Evolutionary conservation across 176 grass and related monocot species (phyloP).

Genomic region (Rhynchospora tenuis): DNA sequence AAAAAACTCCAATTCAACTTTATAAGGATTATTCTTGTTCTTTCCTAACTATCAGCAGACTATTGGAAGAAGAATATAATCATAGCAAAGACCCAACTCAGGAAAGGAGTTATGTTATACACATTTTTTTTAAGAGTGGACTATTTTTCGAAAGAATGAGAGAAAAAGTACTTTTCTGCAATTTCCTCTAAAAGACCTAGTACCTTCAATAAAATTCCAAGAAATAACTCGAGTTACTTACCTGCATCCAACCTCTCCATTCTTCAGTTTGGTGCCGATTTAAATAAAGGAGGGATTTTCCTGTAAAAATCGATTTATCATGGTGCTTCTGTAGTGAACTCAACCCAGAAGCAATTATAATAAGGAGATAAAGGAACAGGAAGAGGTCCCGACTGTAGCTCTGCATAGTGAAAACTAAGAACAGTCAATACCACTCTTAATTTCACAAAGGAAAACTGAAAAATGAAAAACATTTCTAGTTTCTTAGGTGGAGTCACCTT

Average conservation of each 20-base stretch:
- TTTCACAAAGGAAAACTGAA: slow-evolving; percentile 7
- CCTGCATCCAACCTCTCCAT: slow-evolving; percentile 94
- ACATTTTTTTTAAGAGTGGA: slow-evolving; percentile 10
- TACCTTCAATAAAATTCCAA: slow-evolving; percentile 4
- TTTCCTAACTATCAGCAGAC: background rate
- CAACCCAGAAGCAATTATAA: slow-evolving; percentile 54
- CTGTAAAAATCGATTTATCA: slow-evolving; percentile 68
- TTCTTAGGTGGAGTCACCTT: slow-evolving; percentile 44
- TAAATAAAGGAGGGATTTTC: slow-evolving; percentile 67
- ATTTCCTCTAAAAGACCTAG: background rate
- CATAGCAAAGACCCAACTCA: background rate
- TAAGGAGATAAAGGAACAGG: slow-evolving; percentile 68
- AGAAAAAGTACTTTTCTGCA: slow-evolving; percentile 5
- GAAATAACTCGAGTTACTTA: slow-evolving; percentile 24
- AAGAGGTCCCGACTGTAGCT: slow-evolving; percentile 71
- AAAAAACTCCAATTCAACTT: background rate
- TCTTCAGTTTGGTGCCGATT: slow-evolving; percentile 83
- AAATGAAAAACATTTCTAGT: background rate
- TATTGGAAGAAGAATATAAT: slow-evolving; percentile 9
- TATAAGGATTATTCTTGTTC: background rate
- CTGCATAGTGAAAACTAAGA: slow-evolving; percentile 31
- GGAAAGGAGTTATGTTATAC: background rate
- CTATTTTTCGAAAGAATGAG: background rate
- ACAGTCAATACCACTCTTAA: background rate
- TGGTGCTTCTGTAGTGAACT: slow-evolving; percentile 74